phyloP scores from a whole-genome alignment of 2,329 filamentous ascomycete species.

The Huntiella decipiens region DNA sequence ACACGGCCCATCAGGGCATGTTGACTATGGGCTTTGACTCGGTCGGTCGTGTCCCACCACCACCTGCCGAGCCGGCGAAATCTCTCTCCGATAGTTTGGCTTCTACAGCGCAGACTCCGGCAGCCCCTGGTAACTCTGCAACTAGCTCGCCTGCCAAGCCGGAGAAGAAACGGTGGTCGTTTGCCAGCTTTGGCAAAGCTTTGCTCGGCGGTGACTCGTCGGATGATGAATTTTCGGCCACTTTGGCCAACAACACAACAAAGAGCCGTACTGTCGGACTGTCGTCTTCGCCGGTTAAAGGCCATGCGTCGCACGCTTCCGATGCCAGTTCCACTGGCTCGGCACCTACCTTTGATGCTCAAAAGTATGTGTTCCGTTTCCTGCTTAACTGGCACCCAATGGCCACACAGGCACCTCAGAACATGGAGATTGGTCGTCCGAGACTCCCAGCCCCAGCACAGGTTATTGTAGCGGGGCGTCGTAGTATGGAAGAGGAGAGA shows the following conservation, averaged over 20 bases:
- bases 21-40: constrained; percentile 32
- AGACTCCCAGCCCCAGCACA: constrained; percentile 55
- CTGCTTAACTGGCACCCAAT: constrained; percentile 43
- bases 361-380: constrained; percentile 54
- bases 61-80: constrained; percentile 15
- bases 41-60: constrained; percentile 18
- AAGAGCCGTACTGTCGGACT: constrained; percentile 9
- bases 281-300: constrained; percentile 19
- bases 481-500: constrained; percentile 18
- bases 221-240: constrained; percentile 13
- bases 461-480: constrained; percentile 30
- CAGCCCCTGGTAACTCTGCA: not conserved
- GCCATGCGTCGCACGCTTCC: constrained; percentile 21
- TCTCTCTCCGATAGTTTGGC: constrained; percentile 6
- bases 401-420: constrained; percentile 18
- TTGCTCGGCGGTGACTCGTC: constrained; percentile 18
- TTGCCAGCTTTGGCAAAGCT: constrained; percentile 45
- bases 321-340: constrained; percentile 36
- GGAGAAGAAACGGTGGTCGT: constrained; percentile 42
- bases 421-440: constrained; percentile 41
- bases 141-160: constrained; percentile 13
- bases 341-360: constrained; percentile 33
- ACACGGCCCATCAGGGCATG: constrained; percentile 24
- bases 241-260: not conserved
- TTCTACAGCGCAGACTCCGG: not conserved